phyloP scores from a whole-genome alignment of 75 land plant species.

The Larix kaempferi region DNA sequence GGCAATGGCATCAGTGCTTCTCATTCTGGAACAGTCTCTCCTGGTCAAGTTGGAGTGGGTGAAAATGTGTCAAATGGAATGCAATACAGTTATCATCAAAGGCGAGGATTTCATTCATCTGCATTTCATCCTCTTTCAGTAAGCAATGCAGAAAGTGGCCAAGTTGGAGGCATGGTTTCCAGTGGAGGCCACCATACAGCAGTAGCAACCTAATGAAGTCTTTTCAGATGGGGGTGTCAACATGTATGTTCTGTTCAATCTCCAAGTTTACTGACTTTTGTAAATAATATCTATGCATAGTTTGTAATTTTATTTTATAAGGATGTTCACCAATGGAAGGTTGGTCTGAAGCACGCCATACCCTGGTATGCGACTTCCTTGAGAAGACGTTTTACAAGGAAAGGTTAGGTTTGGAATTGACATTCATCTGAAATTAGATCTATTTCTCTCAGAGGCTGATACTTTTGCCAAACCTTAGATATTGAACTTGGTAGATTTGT shows the following conservation, averaged over 20 bases:
- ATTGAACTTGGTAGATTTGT: conserved; percentile 3
- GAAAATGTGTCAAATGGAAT: neutral
- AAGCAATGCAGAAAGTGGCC: conserved; percentile 6
- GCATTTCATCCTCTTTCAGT: conserved; percentile 13
- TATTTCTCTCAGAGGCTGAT: neutral
- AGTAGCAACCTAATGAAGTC: conserved; percentile 10
- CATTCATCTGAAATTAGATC: neutral
- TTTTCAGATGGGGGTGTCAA: neutral
- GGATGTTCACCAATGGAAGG: neutral
- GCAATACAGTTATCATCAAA: neutral
- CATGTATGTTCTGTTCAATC: neutral
- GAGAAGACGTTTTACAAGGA: conserved; percentile 1
- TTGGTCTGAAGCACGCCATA: neutral
- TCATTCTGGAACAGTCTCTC: neutral
- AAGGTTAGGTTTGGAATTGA: neutral
- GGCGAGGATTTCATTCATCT: conserved; percentile 9
- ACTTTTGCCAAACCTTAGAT: neutral
- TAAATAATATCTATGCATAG: conserved; percentile 6
- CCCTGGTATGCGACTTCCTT: neutral
- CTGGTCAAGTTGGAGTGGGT: conserved; percentile 3
- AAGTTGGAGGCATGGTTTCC: conserved; percentile 7
- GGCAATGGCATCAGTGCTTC: neutral
- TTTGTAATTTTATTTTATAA: neutral
- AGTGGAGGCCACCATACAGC: conserved; percentile 14
- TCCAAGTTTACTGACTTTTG: neutral